phyloP scores from a whole-genome alignment of 495 filamentous ascomycete genomes.

The Tetracladium marchalianum region DNA sequence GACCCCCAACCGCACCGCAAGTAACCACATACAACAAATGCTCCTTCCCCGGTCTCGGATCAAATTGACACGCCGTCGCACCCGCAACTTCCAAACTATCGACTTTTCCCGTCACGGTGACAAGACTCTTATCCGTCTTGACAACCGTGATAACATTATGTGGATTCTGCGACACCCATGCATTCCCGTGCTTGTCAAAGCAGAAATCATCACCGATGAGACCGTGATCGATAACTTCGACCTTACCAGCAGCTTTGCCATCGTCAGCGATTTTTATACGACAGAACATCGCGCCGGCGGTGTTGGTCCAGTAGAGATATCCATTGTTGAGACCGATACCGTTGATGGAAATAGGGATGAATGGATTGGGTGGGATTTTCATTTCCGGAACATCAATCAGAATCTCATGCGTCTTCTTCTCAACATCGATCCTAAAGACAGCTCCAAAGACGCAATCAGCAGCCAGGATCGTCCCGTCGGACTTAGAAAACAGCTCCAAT shows the following conservation, averaged over 20 bases:
- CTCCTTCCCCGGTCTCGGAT: slow-evolving; percentile 11
- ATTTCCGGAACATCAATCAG: slow-evolving; percentile 16
- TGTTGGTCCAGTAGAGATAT: slow-evolving; percentile 30
- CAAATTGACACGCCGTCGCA: slow-evolving; percentile 19
- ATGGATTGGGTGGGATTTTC: neutral
- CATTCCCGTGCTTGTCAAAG: slow-evolving; percentile 19
- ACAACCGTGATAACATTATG: slow-evolving; percentile 17
- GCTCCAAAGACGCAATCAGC: slow-evolving; percentile 29
- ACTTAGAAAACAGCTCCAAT: slow-evolving; percentile 15
- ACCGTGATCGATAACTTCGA: slow-evolving; percentile 1
- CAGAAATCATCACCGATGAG: slow-evolving; percentile 20
- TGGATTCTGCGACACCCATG: slow-evolving; percentile 21
- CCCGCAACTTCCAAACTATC: slow-evolving; percentile 21
- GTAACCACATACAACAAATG: slow-evolving; percentile 22
- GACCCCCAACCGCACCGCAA: slow-evolving; percentile 11
- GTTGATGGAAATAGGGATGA: slow-evolving; percentile 23
- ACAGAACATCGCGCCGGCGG: slow-evolving; percentile 17
- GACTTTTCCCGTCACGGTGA: slow-evolving; percentile 14
- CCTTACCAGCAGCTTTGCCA: slow-evolving; percentile 10
- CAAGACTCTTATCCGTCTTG: slow-evolving; percentile 7
- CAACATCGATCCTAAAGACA: slow-evolving; percentile 23
- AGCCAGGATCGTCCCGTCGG: slow-evolving; percentile 17
- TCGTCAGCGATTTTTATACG: slow-evolving; percentile 21
- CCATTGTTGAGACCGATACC: slow-evolving; percentile 22
- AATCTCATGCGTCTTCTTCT: slow-evolving; percentile 15